Percentiles rank a stretch among this genome's conserved stretches.
These are phyloP conservation scores for Gastrolobium villosum DNA, from an alignment of 306 rosid genomes.

Conservation along the genomic window DNA sequence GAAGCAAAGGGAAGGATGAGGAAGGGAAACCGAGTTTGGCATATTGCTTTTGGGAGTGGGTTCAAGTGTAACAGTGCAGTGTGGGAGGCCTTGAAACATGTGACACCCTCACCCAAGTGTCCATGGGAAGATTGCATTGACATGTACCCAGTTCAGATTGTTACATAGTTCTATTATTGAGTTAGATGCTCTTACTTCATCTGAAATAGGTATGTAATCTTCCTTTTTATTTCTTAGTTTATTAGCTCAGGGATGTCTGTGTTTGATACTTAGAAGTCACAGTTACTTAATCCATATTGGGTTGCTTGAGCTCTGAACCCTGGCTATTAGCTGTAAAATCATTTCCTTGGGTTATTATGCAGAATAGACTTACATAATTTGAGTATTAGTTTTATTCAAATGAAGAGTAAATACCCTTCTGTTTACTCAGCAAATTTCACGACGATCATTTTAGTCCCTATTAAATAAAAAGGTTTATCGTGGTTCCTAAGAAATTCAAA, in stretches of 20 bases:
- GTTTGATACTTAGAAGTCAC: conserved; percentile 25
- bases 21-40: conserved; percentile 70
- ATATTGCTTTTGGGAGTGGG: conserved; percentile 78
- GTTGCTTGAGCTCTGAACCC: conserved; percentile 35
- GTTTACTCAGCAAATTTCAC: no score
- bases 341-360: conserved; percentile 36
- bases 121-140: conserved; percentile 83
- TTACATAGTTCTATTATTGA: conserved; percentile 22
- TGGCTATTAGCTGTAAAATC: not conserved
- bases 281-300: conserved; percentile 35
- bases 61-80: conserved; percentile 82
- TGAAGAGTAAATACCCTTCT: no score
- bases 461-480: no score
- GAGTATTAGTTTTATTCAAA: not conserved
- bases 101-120: conserved; percentile 58
- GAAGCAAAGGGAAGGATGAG: conserved; percentile 70
- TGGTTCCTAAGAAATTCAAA: no score
- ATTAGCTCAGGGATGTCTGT: conserved; percentile 23
- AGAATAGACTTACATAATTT: not conserved
- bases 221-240: conserved; percentile 21
- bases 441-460: no score
- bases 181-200: conserved; percentile 9
- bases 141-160: conserved; percentile 63
- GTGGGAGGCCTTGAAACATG: conserved; percentile 72
- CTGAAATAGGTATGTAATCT: conserved; percentile 29